These are phyloP conservation scores for Ogataea ganodermae DNA, from an alignment of 805 yeast species.

Conservation along the genomic window DNA sequence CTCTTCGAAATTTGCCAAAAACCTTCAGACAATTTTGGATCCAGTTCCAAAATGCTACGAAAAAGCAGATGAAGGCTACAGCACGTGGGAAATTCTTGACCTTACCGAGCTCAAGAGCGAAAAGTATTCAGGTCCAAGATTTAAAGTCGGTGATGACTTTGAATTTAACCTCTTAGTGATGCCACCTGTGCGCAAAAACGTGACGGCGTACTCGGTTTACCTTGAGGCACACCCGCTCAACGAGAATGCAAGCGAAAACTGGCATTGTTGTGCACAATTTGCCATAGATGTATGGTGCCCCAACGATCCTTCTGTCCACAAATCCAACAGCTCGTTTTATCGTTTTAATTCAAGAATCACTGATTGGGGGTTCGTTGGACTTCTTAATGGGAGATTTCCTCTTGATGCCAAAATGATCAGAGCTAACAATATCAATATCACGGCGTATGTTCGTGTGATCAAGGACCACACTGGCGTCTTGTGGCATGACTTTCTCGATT, in stretches of 20 bases:
- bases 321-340: slow-evolving; percentile 68
- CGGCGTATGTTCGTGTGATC: slow-evolving; percentile 74
- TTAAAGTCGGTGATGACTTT: slow-evolving; percentile 55
- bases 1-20: slow-evolving; percentile 25
- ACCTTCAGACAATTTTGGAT: slow-evolving; percentile 25
- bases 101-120: slow-evolving; percentile 36
- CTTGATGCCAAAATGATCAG: slow-evolving; percentile 33
- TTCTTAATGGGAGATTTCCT: slow-evolving; percentile 57
- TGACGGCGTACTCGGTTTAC: slow-evolving; percentile 67
- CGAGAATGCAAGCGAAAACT: slow-evolving; percentile 42
- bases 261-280: slow-evolving; percentile 93
- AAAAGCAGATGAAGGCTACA: slow-evolving; percentile 30
- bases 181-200: slow-evolving; percentile 67
- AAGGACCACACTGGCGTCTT: slow-evolving; percentile 92
- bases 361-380: slow-evolving; percentile 95
- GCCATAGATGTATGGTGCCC: slow-evolving; percentile 86
- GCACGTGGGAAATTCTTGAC: slow-evolving; percentile 44
- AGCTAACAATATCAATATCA: slow-evolving; percentile 63
- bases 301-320: slow-evolving; percentile 58
- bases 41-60: slow-evolving; percentile 36
- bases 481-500: slow-evolving; percentile 85
- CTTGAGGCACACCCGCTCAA: slow-evolving; percentile 66
- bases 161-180: slow-evolving; percentile 74
- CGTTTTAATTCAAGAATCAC: slow-evolving; percentile 73
- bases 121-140: slow-evolving; percentile 43